phyloP scores from a whole-genome alignment of 2,329 filamentous ascomycete genomes.

The Bipolaris zeicola region DNA sequence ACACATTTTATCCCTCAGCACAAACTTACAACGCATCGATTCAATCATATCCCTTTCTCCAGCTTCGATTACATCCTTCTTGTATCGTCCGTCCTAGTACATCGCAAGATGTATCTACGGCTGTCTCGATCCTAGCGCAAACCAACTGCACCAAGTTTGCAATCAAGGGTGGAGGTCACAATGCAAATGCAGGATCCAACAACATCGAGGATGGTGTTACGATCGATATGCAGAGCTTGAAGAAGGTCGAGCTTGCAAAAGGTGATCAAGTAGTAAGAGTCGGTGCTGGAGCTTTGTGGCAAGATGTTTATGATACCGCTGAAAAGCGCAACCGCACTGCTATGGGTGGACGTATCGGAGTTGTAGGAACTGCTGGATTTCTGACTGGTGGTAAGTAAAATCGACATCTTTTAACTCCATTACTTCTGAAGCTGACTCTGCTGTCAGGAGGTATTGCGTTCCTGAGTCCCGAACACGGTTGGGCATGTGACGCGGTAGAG shows the following conservation, averaged over 20 bases:
- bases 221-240: slow-evolving; percentile 38
- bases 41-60: slow-evolving; percentile 29
- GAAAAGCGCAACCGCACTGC: slow-evolving; percentile 25
- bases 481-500: slow-evolving; percentile 30
- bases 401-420: neutral
- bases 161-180: slow-evolving; percentile 34
- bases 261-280: slow-evolving; percentile 26
- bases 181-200: slow-evolving; percentile 33
- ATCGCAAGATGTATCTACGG: slow-evolving; percentile 25
- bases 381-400: slow-evolving; percentile 34
- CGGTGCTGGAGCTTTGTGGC: slow-evolving; percentile 40
- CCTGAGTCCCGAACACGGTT: slow-evolving; percentile 27
- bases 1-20: slow-evolving; percentile 24
- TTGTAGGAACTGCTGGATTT: slow-evolving; percentile 39
- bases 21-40: slow-evolving; percentile 31
- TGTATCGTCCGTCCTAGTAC: slow-evolving; percentile 30
- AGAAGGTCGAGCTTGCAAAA: slow-evolving; percentile 20
- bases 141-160: slow-evolving; percentile 27
- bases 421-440: neutral
- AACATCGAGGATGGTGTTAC: slow-evolving; percentile 40
- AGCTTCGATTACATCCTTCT: slow-evolving; percentile 24
- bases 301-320: slow-evolving; percentile 44
- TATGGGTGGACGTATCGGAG: slow-evolving; percentile 33
- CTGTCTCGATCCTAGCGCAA: slow-evolving; percentile 17
- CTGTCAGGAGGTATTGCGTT: slow-evolving; percentile 28